A percentile compares a stretch with the other conserved stretches of the same genome.
These are phyloP conservation scores for Epichloe baconii DNA, from an alignment of 2,329 filamentous ascomycete species.

Conservation along the genomic window DNA sequence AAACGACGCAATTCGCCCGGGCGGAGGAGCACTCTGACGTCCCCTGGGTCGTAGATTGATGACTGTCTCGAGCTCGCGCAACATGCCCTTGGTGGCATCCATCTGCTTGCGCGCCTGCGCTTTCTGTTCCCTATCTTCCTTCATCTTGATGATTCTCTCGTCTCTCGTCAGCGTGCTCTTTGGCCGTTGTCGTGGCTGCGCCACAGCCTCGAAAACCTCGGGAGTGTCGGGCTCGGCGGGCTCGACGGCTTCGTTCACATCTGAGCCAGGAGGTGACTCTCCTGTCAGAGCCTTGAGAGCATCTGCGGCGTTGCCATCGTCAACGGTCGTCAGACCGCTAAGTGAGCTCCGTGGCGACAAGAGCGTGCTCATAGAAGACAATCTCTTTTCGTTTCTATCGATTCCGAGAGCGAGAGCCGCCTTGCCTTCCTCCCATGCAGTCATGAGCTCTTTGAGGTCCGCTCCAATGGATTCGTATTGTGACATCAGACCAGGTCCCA, in stretches of 20 bases:
- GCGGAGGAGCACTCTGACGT: slow-evolving; percentile 23
- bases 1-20: slow-evolving; percentile 26
- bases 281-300: slow-evolving; percentile 71
- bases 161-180: slow-evolving; percentile 65
- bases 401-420: slow-evolving; percentile 71
- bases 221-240: slow-evolving; percentile 53
- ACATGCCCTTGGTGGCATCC: slow-evolving; percentile 78
- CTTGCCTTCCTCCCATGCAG: slow-evolving; percentile 80
- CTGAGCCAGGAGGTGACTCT: slow-evolving; percentile 42
- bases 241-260: slow-evolving; percentile 42
- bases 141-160: slow-evolving; percentile 76
- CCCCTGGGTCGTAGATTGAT: slow-evolving; percentile 45
- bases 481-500: slow-evolving; percentile 65
- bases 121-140: slow-evolving; percentile 69
- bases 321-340: slow-evolving; percentile 53
- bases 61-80: slow-evolving; percentile 83
- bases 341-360: slow-evolving; percentile 50
- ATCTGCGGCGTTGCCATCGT: slow-evolving; percentile 36
- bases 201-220: slow-evolving; percentile 86
- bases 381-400: slow-evolving; percentile 62
- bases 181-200: slow-evolving; percentile 45
- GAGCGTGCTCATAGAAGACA: slow-evolving; percentile 48
- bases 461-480: slow-evolving; percentile 93
- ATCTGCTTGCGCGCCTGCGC: slow-evolving; percentile 58
- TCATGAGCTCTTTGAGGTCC: slow-evolving; percentile 67